Evolutionary conservation across 371 early-diverging fungal species (phyloP).

Genomic region (Modicella reniformis): DNA sequence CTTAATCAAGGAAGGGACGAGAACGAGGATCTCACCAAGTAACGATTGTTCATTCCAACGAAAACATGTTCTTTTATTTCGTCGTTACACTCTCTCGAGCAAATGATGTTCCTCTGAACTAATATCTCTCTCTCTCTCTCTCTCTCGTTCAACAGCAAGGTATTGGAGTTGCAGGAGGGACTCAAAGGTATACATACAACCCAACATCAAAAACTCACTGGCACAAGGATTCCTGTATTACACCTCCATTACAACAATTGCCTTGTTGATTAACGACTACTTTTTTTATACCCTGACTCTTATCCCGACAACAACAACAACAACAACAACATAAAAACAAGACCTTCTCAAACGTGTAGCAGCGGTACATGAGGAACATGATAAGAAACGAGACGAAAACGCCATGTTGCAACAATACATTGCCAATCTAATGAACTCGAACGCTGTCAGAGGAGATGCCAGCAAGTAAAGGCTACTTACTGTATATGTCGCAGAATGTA

Average conservation of each 20-base stretch:
- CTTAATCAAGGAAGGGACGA: slow-evolving; percentile 49
- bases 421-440: slow-evolving; percentile 54
- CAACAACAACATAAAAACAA: too few species aligned
- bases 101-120: not conserved
- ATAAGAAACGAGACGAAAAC: slow-evolving; percentile 53
- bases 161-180: slow-evolving; percentile 50
- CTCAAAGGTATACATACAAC: slow-evolving; percentile 32
- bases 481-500: too few species aligned
- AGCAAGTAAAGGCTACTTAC: not conserved
- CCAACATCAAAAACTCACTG: not conserved
- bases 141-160: slow-evolving; percentile 13
- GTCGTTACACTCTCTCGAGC: too few species aligned
- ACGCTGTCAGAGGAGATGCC: slow-evolving; percentile 46
- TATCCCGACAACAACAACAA: too few species aligned
- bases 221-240: not conserved
- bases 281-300: not conserved
- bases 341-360: slow-evolving; percentile 48
- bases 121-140: not conserved
- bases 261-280: not conserved
- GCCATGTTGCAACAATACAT: slow-evolving; percentile 51
- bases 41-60: not conserved
- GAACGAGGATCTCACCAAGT: slow-evolving; percentile 45
- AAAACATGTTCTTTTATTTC: too few species aligned
- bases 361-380: slow-evolving; percentile 49
- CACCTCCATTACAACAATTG: too few species aligned